Evolutionary conservation across 495 filamentous ascomycete species (phyloP).

Genomic region (Monascus purpureus): DNA sequence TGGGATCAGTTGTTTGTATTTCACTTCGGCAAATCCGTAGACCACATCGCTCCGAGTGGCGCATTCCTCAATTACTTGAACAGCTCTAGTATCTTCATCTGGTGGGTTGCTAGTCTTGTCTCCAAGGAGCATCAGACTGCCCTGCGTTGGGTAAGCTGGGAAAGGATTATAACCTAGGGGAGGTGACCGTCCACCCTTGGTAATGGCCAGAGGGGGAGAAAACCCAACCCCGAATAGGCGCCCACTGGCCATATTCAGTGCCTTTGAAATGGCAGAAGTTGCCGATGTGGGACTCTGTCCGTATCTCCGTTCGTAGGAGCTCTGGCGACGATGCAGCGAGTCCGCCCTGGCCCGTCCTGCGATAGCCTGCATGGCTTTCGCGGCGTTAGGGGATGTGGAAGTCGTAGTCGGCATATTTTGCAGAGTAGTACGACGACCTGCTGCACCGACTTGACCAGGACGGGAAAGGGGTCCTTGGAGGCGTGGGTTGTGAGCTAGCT

Average conservation of each 20-base stretch:
- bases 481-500: constrained; percentile 65
- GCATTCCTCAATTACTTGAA: constrained; percentile 75
- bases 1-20: constrained; percentile 90
- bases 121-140: constrained; percentile 44
- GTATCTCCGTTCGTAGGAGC: constrained; percentile 68
- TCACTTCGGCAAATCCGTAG: constrained; percentile 93
- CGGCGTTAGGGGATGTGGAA: constrained; percentile 21
- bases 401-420: constrained; percentile 39
- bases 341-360: constrained; percentile 47
- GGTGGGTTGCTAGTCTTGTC: constrained; percentile 46
- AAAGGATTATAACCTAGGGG: constrained; percentile 69
- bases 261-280: constrained; percentile 84
- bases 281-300: constrained; percentile 65
- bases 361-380: constrained; percentile 55
- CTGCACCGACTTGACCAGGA: constrained; percentile 25
- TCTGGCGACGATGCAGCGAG: constrained; percentile 46
- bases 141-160: constrained; percentile 67
- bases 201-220: constrained; percentile 54
- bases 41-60: constrained; percentile 90
- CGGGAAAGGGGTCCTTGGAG: constrained; percentile 31
- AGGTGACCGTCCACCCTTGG: constrained; percentile 52
- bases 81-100: constrained; percentile 70
- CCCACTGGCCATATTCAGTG: constrained; percentile 84
- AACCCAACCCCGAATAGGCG: constrained; percentile 66
- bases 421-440: constrained; percentile 56